Evolutionary conservation across 2,329 filamentous ascomycete species (phyloP).

Genomic region (Ambrosiella cleistominuta): DNA sequence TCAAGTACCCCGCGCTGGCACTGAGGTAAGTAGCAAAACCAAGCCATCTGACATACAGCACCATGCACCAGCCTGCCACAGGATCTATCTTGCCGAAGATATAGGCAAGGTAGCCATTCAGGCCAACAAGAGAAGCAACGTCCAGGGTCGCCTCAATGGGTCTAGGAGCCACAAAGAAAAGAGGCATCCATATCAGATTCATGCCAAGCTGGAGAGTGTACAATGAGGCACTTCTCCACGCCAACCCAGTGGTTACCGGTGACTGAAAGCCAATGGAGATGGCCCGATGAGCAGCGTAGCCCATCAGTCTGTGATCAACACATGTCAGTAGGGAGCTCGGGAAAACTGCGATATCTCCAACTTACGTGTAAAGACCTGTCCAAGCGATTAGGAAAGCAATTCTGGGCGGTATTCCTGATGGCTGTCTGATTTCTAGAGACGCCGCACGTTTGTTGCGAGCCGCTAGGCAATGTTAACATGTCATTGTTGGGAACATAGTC

Average conservation of each 20-base stretch:
- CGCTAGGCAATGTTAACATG: constrained; percentile 25
- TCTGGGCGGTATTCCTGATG: constrained; percentile 42
- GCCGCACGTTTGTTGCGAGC: constrained; percentile 41
- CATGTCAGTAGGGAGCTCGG: background rate
- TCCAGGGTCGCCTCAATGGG: constrained; percentile 61
- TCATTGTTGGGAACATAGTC: background rate
- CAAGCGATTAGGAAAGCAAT: constrained; percentile 47
- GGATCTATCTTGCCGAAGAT: constrained; percentile 60
- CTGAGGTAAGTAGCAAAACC: constrained; percentile 76
- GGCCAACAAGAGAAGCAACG: constrained; percentile 52
- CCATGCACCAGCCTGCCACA: constrained; percentile 54
- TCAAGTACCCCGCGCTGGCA: constrained; percentile 48
- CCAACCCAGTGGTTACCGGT: constrained; percentile 35
- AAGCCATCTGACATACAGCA: constrained; percentile 75
- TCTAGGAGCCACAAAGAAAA: constrained; percentile 67
- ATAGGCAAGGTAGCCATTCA: constrained; percentile 57
- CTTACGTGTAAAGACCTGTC: constrained; percentile 45
- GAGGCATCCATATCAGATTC: constrained; percentile 79
- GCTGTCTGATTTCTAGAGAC: constrained; percentile 39
- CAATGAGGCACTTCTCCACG: constrained; percentile 54
- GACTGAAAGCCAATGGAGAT: constrained; percentile 43
- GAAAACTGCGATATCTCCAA: background rate
- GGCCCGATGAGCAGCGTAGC: constrained; percentile 71
- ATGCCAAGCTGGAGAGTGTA: constrained; percentile 75
- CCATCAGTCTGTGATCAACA: constrained; percentile 45